Base-by-base conservation (phyloP, 148 eudicot genomes). In the Linanthus parryae region DNA sequence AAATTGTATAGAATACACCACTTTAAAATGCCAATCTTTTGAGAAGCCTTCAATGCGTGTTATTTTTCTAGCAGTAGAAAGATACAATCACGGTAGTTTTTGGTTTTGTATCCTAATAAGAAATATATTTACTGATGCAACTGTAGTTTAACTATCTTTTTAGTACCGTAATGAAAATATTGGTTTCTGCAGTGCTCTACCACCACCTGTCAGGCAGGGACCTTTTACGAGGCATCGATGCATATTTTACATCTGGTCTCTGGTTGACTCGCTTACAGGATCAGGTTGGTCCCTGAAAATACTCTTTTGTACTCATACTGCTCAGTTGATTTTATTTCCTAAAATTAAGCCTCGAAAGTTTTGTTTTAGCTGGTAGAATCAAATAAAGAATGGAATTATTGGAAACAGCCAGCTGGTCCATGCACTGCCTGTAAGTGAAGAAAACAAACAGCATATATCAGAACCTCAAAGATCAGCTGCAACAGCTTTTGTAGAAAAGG, bases 201-300 rank as follows among this genome's bases (percentile, higher is more conserved):
- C 98, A 26, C 98, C 98, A 27, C 98, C 98, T 21, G 83, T 59
- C 96, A 92, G 74, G 98, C 98, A 35, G 98, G 85, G 54, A 75
- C 85, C 48, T 79, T 92, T 73, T 87, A 40, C 98, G 96, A 39
- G 98, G 98, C 43, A 87, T 92, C 65, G 94, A 69, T 96, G 47
- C 94, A 92, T 61, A 79, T 92, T 50, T 87, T 96, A 45, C 88
- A 87, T 51, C 67, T 92, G 62, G 90, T 92, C 8, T 92, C 95
- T 1, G 98, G 98, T 17, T 87, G 98, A 87, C 96, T n/a, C 87
- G 98, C 63, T 92, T 87, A 75, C 94, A 87, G 64, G 92, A 91
- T 65, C 98, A 76, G 94, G 98, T 87, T 59, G 62, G 23, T 6
- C 48, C 12, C 5, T 1, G 24, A 20, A 52, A 7, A 52, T 24